Base-by-base conservation (phyloP, 306 rosid genomes). In the Pachyrhizus erosus region DNA sequence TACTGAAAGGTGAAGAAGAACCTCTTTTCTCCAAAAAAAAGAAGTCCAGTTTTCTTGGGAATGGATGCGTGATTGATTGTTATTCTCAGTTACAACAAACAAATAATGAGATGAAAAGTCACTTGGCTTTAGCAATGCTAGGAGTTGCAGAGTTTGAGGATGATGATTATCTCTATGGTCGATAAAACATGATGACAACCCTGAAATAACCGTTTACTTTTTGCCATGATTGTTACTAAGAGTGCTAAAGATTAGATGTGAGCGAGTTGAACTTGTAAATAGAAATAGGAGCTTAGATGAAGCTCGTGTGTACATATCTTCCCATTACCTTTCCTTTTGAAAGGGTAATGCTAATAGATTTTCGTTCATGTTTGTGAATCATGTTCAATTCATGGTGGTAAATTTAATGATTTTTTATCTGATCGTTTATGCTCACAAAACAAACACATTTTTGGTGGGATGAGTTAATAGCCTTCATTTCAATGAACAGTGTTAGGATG, bases 91-190 rank as follows among this genome's bases (percentile, higher is more conserved):
- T 84, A 75, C 93, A 87, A 31, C 91, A 88, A 83, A 81, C 94
- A 23, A 89, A 90, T 29, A 89, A 87, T 75, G 98, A 96, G 88
- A 89, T 93, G 96, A 92, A 82, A 84, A 85, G 93, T 79, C 99
- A 96, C 85, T 83, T 93, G 73, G 96, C 97, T 24, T 84, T 96
- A 90, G 99, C 97, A 57, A 93, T 96, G 99, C 87, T 92, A 7
- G 99, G 98, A 69, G 98, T 93, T 70, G 85, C 97, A 0, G 99
- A 96, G 83, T 85, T 96, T 77, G 98, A 96, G 73, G 98, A 96
- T 24, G 99, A 96, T 20, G 94, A 90, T 84, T 83, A 92, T 86
- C 88, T 87, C 37, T 91, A 78, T 54, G 85, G 86, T 62, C 91
- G 92, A 72, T 92, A 80, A 83, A 85, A 73, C 76, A 24, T 18